A percentile compares a stretch with the other conserved stretches of the same genome.
These are phyloP conservation scores for Trichophyton rubrum DNA, from an alignment of 2,329 filamentous ascomycete genomes.

Conservation along the genomic window DNA sequence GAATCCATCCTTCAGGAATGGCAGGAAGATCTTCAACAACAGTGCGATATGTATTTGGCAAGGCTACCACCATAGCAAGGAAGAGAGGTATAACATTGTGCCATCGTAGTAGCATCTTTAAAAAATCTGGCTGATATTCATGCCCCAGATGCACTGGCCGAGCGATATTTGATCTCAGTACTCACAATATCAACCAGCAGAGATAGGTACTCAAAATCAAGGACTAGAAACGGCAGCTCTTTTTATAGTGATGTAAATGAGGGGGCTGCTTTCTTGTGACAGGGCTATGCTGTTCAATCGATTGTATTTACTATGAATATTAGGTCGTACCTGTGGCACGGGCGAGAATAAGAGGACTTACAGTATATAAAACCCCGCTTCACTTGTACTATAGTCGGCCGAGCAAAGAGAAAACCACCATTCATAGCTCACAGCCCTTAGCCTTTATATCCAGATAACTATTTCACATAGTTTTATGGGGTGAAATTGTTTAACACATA, in stretches of 20 bases:
- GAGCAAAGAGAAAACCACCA: neutral
- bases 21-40: constrained; percentile 23
- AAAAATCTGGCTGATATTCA: neutral
- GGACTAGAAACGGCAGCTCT: neutral
- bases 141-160: neutral
- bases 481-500: no score
- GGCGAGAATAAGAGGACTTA: neutral
- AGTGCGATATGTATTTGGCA: neutral
- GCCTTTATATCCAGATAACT: no score
- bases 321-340: neutral
- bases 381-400: neutral
- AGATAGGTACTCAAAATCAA: neutral
- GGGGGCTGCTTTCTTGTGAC: neutral
- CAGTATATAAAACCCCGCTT: neutral
- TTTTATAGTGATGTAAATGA: neutral
- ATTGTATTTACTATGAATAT: neutral
- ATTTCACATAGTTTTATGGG: no score
- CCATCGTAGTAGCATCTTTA: neutral
- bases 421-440: no score
- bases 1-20: constrained; percentile 26
- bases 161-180: neutral
- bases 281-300: neutral
- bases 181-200: neutral
- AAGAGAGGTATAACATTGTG: neutral
- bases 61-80: neutral